These are phyloP conservation scores for Obba rivulosa DNA, from an alignment of 768 basidiomycete species.

Conservation along the genomic window DNA sequence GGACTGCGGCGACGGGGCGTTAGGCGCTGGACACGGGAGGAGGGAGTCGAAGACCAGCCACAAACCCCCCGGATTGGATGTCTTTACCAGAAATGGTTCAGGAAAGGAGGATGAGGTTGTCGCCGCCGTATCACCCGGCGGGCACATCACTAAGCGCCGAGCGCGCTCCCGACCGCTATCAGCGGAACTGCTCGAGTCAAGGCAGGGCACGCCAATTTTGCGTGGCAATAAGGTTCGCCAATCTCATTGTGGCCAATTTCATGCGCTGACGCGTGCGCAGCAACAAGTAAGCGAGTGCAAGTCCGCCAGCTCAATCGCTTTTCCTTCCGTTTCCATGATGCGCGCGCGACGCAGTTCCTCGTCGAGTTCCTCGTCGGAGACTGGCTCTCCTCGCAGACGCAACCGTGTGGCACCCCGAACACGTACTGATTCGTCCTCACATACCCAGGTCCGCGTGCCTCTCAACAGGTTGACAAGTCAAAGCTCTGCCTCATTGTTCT, in stretches of 20 bases:
- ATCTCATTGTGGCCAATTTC: conserved; percentile 2
- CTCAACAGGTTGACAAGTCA: conserved; percentile 47
- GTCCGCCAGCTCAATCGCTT: conserved; percentile 22
- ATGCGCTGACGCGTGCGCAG: conserved; percentile 6
- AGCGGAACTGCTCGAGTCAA: conserved; percentile 52
- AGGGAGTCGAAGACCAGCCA: conserved; percentile 1
- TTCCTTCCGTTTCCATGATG: conserved; percentile 31
- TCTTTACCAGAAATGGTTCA: conserved; percentile 9
- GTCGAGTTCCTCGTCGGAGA: conserved; percentile 41
- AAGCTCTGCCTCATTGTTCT: conserved; percentile 61
- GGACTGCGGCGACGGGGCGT: conserved; percentile 1
- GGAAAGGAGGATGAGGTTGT: conserved; percentile 22
- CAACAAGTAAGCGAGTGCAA: conserved; percentile 23
- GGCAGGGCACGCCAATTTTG: conserved; percentile 29
- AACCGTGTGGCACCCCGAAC: conserved; percentile 43
- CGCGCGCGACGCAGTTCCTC: conserved; percentile 34
- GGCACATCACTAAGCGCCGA: conserved; percentile 69
- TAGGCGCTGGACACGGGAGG: not conserved
- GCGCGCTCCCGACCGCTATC: conserved; percentile 72
- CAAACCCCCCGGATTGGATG: conserved; percentile 16
- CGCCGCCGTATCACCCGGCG: conserved; percentile 59
- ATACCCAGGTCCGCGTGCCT: conserved; percentile 28
- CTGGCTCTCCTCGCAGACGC: conserved; percentile 49
- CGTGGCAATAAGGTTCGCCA: conserved; percentile 16
- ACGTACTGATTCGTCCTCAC: conserved; percentile 28